phyloP scores from a whole-genome alignment of 2,329 filamentous ascomycete genomes.

The Paecilomyces variotii region DNA sequence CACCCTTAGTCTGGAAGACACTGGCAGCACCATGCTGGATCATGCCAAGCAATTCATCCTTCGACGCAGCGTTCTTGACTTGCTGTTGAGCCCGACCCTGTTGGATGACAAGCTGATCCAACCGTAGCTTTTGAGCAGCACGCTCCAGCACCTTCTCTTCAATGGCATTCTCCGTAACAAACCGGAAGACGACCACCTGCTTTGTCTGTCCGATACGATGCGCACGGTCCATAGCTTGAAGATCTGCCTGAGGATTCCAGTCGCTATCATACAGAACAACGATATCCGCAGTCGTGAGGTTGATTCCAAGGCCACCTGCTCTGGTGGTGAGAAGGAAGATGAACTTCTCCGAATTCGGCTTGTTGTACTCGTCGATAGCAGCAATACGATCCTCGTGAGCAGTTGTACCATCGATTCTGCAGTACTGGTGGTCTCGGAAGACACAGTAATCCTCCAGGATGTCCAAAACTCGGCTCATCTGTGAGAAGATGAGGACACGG shows the following conservation, averaged over 20 bases:
- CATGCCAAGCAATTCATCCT: slow-evolving; percentile 94
- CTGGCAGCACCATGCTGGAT: slow-evolving; percentile 98
- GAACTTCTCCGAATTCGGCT: slow-evolving; percentile 89
- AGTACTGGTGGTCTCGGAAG: slow-evolving; percentile 90
- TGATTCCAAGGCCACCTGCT: slow-evolving; percentile 93
- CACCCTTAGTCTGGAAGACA: slow-evolving; percentile 71
- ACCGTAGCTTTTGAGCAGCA: slow-evolving; percentile 89
- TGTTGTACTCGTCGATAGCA: slow-evolving; percentile 98
- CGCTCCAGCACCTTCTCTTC: slow-evolving; percentile 97
- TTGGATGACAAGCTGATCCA: slow-evolving; percentile 96
- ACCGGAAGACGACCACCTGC: slow-evolving; percentile 92
- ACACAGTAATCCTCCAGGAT: slow-evolving; percentile 98
- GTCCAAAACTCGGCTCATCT: slow-evolving; percentile 95
- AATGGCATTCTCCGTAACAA: slow-evolving; percentile 95
- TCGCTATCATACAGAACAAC: slow-evolving; percentile 96
- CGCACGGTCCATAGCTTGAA: slow-evolving; percentile 97
- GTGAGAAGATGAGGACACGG: slow-evolving; percentile 96
- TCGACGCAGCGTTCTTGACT: slow-evolving; percentile 83
- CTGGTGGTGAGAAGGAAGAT: slow-evolving; percentile 91
- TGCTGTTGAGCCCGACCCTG: slow-evolving; percentile 90
- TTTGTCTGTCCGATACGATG: slow-evolving; percentile 98
- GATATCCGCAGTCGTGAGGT: slow-evolving; percentile 89
- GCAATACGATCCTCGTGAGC: slow-evolving; percentile 96
- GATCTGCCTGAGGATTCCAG: slow-evolving; percentile 97
- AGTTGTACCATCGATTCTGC: slow-evolving; percentile 91